phyloP scores from a whole-genome alignment of 169 alveolate species.

The Cryptosporidium ubiquitum region DNA sequence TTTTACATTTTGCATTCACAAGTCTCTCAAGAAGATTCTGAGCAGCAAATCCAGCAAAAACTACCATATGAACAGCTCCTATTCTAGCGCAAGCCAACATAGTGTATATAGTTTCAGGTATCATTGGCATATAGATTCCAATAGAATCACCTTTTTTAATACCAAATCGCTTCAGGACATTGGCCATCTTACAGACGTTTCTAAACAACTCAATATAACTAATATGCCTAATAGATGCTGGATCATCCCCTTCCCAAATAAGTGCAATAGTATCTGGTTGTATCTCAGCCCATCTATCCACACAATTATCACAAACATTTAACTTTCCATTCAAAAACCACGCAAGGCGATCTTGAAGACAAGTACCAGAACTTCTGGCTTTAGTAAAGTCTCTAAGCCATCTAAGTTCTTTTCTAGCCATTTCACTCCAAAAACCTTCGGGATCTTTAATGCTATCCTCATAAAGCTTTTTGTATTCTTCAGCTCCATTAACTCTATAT shows the following conservation, averaged over 20 bases:
- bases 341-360: slow-evolving; percentile 65
- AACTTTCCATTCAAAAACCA: slow-evolving; percentile 91
- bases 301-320: slow-evolving; percentile 91
- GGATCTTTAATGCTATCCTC: slow-evolving; percentile 49
- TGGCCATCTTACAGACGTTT: slow-evolving; percentile 89
- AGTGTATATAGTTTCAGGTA: slow-evolving; percentile 91
- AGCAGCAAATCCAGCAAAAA: slow-evolving; percentile 98
- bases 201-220: slow-evolving; percentile 85
- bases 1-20: slow-evolving; percentile 86
- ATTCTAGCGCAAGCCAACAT: slow-evolving; percentile 97
- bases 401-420: slow-evolving; percentile 60
- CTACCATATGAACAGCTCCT: slow-evolving; percentile 97
- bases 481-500: background rate
- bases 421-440: slow-evolving; percentile 53
- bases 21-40: slow-evolving; percentile 92
- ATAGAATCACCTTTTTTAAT: slow-evolving; percentile 94
- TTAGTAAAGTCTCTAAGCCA: slow-evolving; percentile 65
- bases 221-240: slow-evolving; percentile 80
- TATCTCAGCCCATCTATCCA: slow-evolving; percentile 92
- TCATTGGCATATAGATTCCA: slow-evolving; percentile 96
- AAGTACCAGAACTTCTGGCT: slow-evolving; percentile 34
- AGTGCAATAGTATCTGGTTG: slow-evolving; percentile 87
- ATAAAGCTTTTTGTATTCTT: slow-evolving; percentile 7
- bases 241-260: slow-evolving; percentile 90
- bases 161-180: slow-evolving; percentile 90